Base-by-base conservation (phyloP, 2,329 filamentous ascomycete species). In the Fusarium tuaranense region DNA sequence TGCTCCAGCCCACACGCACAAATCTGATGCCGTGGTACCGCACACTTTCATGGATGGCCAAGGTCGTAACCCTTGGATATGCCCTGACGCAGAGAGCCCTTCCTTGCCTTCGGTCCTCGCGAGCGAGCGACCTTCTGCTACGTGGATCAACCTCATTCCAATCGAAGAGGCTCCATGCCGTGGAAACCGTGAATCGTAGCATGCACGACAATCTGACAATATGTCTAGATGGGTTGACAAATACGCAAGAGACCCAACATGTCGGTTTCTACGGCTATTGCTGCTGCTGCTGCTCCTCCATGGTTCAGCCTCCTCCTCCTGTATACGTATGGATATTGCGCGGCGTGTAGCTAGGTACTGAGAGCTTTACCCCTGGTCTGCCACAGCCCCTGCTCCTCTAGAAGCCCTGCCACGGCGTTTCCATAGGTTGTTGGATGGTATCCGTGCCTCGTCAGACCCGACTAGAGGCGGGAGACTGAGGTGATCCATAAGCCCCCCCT, bases 81-180 rank as follows among this genome's bases (percentile, higher is more conserved):
- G 61, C 61, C 58, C 58, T 72, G 34, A 48, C 48, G 34, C 48
- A 39, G 59, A 39, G 59, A 67, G 51, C 58, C 65, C 53, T 71
- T 48, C 58, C 57, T 38, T 32, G 39, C 44, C 39, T 57, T 34
- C 38, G 32, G 32, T 34, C 16, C 38, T 27, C 32, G 36, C 25
- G 44, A 32, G 30, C 9, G 30, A 32, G 30, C 30, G 60, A 30
- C 71, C 38, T 64, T 25, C 55, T 67, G 60, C 70, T 61, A 72
- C 72, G 57, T 74, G 72, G 72, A 62, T 57, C 72, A 67, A 68
- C 69, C 58, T 57, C 72, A 75, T 75, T 74, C 72, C 69, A 75
- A 73, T 51, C 51, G 22, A 34, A 12, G 20, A 34, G 39, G 38
- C 64, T 69, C 68, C 69, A 55, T 70, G 53, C 46, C 59, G 63